phyloP scores from a whole-genome alignment of 1,284 basidiomycete species.

The Trichosporon coremiiforme region DNA sequence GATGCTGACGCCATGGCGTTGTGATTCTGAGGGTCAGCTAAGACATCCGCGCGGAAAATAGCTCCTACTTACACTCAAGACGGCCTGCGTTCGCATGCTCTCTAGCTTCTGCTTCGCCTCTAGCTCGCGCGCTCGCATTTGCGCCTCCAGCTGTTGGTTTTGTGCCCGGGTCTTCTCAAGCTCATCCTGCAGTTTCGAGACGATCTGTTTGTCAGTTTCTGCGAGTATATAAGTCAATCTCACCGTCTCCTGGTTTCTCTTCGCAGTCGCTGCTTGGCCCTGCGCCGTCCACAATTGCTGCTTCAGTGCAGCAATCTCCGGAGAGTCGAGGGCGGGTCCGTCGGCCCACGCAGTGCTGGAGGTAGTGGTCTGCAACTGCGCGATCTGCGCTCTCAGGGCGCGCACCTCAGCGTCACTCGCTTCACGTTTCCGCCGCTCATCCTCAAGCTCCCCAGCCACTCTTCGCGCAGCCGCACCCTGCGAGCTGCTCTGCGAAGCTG shows the following conservation, averaged over 20 bases:
- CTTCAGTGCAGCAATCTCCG: constrained; percentile 35
- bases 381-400: constrained; percentile 20
- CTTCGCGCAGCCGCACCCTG: constrained; percentile 42
- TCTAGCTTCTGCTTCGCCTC: constrained; percentile 52
- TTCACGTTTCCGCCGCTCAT: constrained; percentile 38
- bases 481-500: constrained; percentile 37
- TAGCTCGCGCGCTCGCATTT: constrained; percentile 39
- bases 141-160: constrained; percentile 39
- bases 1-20: constrained; percentile 31
- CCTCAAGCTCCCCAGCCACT: constrained; percentile 43
- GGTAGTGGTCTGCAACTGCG: constrained; percentile 14
- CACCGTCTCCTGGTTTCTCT: constrained; percentile 42
- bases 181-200: constrained; percentile 30
- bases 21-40: constrained; percentile 31
- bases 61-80: constrained; percentile 43
- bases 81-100: constrained; percentile 49
- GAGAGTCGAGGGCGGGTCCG: constrained; percentile 10
- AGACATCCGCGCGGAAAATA: no score
- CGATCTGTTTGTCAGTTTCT: constrained; percentile 20
- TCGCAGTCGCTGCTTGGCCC: constrained; percentile 43
- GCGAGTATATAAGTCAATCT: constrained; percentile 16
- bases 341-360: constrained; percentile 9
- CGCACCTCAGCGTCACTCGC: constrained; percentile 24
- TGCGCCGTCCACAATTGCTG: constrained; percentile 42
- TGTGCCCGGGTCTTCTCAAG: constrained; percentile 33